Evolutionary conservation across 176 grass and related monocot genomes (phyloP), one percentile per base, ranked within the genome.

Genomic region (Triticum monococcum): DNA sequence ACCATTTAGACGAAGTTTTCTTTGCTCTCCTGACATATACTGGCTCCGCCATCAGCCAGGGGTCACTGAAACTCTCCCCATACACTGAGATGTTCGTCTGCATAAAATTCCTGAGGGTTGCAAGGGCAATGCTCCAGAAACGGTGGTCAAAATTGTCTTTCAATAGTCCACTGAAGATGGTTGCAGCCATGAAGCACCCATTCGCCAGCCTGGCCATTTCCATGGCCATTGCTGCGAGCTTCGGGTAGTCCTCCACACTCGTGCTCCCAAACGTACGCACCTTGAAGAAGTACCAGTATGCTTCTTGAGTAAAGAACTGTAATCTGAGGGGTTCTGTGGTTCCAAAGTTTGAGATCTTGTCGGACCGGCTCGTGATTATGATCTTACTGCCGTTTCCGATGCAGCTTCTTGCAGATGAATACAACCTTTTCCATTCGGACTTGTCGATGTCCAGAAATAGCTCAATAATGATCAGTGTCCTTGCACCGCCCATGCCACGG

Each of bases 251-350:
- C 23, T 57, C 31, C 20, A 62, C 5, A 0, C 79, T 72, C 0
- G n/a, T 31, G 35, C 63, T 79, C 7, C 87, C 79, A 33, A 89
- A 89, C 1, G 61, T 10, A n/a, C 13, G 62, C 5, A 60, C 59
- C 62, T 70, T 62, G 41, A 89, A 89, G 46, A 79, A 79, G 9
- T 64, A 89, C 48, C 75, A 71, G 22, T 66, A 82, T 4, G 79
- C 57, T 5, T 88, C 86, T 48, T 77, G 17, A 4, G 56, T 32
- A 9, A 88, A 50, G 20, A 24, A 36, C 0, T 46, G 7, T 8
- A 88, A 3, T 8, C 38, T 78, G 24, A 84, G 35, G 0, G 60
- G 28, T 3, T 11, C 33, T 56, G 40, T 43, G 10, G 40, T 43
- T 43, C 9, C 40, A 43, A 43, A 43, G 40, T 43, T 43, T 43